Conservation (phyloP, 1,284 basidiomycete genomes). For the Ceratobasidium sp. region DNA sequence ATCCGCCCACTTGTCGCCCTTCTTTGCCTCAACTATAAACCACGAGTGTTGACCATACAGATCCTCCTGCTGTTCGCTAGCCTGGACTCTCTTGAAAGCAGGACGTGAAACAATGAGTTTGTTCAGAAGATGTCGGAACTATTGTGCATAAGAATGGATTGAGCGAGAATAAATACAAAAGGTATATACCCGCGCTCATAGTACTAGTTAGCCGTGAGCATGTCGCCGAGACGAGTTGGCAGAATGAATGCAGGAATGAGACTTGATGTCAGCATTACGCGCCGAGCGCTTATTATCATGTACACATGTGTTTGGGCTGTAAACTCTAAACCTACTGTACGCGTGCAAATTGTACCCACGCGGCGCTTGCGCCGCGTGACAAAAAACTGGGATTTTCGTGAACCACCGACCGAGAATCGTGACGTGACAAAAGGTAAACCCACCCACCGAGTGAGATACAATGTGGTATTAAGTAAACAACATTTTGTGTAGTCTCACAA, state of each 20-base stretch:
- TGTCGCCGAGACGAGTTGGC: conserved; percentile 8
- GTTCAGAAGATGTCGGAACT: background rate
- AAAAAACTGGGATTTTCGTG: too few species aligned
- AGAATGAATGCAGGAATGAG: conserved; percentile 31
- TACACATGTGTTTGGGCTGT: background rate
- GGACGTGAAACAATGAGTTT: background rate
- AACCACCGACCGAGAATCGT: too few species aligned
- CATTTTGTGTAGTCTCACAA: too few species aligned
- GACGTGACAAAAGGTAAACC: too few species aligned
- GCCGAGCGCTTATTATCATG: conserved; percentile 2
- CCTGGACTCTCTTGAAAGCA: background rate
- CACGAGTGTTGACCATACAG: conserved; percentile 62
- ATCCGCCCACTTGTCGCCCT: conserved; percentile 59
- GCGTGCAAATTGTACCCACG: too few species aligned
- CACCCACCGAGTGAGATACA: background rate
- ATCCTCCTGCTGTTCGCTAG: conserved; percentile 52
- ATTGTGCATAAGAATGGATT: background rate
- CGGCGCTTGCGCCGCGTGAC: too few species aligned
- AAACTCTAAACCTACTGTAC: background rate
- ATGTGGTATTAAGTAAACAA: background rate
- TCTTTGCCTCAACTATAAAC: conserved; percentile 62
- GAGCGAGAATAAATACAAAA: background rate
- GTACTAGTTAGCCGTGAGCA: conserved; percentile 11
- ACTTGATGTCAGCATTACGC: conserved; percentile 30
- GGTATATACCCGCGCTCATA: conserved; percentile 19